A percentile compares a stretch with the other conserved stretches of the same genome.
Evolutionary conservation across 164 flowering plant species (phyloP).

Genomic region (Liriodendron chinense): DNA sequence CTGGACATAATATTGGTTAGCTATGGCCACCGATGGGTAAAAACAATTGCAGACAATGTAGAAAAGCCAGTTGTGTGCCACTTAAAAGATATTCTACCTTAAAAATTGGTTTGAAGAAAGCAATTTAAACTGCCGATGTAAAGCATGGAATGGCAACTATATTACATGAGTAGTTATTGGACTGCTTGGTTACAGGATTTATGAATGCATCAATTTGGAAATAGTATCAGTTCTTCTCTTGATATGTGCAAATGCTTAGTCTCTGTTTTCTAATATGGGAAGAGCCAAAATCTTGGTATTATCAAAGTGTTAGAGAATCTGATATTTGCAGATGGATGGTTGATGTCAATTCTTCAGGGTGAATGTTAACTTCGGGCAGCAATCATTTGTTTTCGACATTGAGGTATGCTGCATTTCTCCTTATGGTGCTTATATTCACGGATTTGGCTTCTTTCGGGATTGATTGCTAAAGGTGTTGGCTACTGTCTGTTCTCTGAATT

Average conservation of each 20-base stretch:
- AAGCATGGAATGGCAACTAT: background rate
- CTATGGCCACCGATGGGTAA: no score
- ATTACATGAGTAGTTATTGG: background rate
- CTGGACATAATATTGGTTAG: no score
- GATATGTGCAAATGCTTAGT: background rate
- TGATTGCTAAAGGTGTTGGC: background rate
- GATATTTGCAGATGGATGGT: conserved; percentile 18
- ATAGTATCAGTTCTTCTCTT: background rate
- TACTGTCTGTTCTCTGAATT: background rate
- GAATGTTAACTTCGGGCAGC: conserved; percentile 85
- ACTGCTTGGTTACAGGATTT: background rate
- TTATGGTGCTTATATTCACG: background rate
- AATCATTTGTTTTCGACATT: conserved; percentile 72
- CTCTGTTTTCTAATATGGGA: background rate
- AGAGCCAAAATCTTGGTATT: background rate
- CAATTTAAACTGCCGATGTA: background rate
- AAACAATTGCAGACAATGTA: background rate
- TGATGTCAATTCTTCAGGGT: conserved; percentile 57
- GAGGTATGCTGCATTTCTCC: conserved; percentile 44
- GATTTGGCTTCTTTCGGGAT: background rate
- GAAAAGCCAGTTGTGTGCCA: background rate
- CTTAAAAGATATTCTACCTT: background rate
- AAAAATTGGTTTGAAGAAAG: background rate
- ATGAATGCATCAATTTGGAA: background rate
- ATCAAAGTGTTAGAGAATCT: conserved; percentile 7